A percentile compares a stretch with the other conserved stretches of the same genome.
These are phyloP conservation scores for Inosperma sp. DNA, from an alignment of 768 basidiomycete species.

Conservation along the genomic window DNA sequence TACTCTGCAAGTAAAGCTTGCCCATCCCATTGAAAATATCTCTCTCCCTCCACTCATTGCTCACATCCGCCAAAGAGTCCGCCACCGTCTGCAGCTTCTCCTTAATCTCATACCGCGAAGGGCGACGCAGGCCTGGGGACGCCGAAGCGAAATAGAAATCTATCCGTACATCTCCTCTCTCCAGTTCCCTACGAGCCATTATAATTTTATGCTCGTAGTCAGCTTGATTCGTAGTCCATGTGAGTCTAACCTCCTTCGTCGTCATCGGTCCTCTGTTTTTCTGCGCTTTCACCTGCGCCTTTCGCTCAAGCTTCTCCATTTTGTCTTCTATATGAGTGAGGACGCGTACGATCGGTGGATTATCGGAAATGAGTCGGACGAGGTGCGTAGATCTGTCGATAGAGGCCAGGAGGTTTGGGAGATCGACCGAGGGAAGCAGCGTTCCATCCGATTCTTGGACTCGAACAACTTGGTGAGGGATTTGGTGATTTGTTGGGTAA, in stretches of 20 bases:
- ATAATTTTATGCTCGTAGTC: conserved; percentile 66
- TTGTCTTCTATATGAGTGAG: conserved; percentile 27
- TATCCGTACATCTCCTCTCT: conserved; percentile 50
- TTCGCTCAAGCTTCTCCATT: conserved; percentile 32
- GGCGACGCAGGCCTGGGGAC: conserved; percentile 35
- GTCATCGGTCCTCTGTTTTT: conserved; percentile 30
- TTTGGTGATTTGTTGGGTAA: conserved; percentile 23
- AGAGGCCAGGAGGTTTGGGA: conserved; percentile 42
- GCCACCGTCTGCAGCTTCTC: conserved; percentile 42
- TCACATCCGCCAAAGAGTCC: conserved; percentile 42
- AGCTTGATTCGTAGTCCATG: conserved; percentile 55
- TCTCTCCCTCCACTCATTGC: conserved; percentile 49
- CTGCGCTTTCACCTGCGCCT: conserved; percentile 34
- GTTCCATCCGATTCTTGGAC: conserved; percentile 16
- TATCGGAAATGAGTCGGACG: conserved; percentile 50
- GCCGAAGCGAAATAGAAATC: conserved; percentile 53
- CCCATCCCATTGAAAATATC: conserved; percentile 33
- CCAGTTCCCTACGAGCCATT: conserved; percentile 53
- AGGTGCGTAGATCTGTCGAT: conserved; percentile 40
- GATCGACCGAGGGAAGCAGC: conserved; percentile 16
- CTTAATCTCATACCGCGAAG: conserved; percentile 37
- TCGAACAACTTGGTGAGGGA: conserved; percentile 20
- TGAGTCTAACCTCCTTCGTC: conserved; percentile 67
- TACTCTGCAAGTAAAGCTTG: conserved; percentile 43
- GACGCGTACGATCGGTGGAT: conserved; percentile 61